Percentiles rank a stretch among this genome's conserved stretches.
phyloP scores from a whole-genome alignment of 1,284 basidiomycete species.

The Ustilago sp. region DNA sequence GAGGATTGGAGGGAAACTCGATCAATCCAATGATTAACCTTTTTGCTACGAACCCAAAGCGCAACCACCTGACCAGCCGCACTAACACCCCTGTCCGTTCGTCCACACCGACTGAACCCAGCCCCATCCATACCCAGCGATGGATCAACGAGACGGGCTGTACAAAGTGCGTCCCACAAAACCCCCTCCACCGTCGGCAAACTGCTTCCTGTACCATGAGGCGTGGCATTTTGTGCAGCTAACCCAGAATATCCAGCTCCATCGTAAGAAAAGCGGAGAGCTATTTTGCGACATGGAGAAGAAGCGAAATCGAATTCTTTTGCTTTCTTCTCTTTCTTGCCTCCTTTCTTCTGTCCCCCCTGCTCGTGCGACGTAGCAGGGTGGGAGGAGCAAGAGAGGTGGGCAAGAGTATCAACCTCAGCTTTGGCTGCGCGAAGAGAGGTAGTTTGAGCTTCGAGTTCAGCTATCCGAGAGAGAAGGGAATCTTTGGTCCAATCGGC shows the following conservation, averaged over 20 bases:
- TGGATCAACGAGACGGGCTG: constrained; percentile 60
- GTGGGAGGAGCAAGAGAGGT: constrained; percentile 1
- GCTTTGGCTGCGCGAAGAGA: constrained; percentile 17
- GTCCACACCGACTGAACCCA: constrained; percentile 88
- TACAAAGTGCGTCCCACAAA: constrained; percentile 78
- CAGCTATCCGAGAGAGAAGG: constrained; percentile 53
- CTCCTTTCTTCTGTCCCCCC: constrained; percentile 6
- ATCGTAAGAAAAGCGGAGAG: constrained; percentile 89
- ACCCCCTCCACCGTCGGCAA: constrained; percentile 91
- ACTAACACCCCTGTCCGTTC: constrained; percentile 95
- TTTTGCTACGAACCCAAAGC: constrained; percentile 75
- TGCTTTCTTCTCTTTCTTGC: constrained; percentile 35
- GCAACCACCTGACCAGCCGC: constrained; percentile 94
- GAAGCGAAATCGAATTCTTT: constrained; percentile 76
- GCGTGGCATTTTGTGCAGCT: constrained; percentile 74
- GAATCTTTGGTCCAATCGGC: constrained; percentile 48
- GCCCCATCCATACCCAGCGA: constrained; percentile 72
- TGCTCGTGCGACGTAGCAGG: not conserved
- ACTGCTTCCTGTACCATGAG: constrained; percentile 70
- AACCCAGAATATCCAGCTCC: constrained; percentile 93
- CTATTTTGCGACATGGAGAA: constrained; percentile 84
- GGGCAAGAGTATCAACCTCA: constrained; percentile 1
- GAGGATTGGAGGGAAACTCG: constrained; percentile 18
- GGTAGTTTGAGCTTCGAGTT: constrained; percentile 47
- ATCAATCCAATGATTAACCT: constrained; percentile 56